Conservation (phyloP, 2,329 filamentous ascomycete species). For the Celoporthe dispersa region DNA sequence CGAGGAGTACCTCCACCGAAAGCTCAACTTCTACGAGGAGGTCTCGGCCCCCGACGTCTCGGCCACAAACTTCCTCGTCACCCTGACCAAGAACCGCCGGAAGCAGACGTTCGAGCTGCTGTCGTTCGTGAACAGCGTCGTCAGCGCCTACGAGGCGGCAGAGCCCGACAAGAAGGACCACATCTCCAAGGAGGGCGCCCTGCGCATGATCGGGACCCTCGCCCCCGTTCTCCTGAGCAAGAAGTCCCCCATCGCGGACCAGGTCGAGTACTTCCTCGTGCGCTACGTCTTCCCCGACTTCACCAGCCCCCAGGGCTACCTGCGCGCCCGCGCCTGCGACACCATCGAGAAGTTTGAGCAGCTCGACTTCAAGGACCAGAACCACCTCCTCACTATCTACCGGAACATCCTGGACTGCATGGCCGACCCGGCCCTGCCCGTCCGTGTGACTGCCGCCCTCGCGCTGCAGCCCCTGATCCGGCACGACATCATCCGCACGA, state of each 20-base stretch:
- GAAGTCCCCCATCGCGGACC: constrained; percentile 96
- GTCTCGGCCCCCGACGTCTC: constrained; percentile 93
- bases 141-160: constrained; percentile 87
- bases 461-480: constrained; percentile 94
- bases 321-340: constrained; percentile 93
- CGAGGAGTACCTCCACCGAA: constrained; percentile 94
- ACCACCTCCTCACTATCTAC: constrained; percentile 96
- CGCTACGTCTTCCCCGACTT: constrained; percentile 99
- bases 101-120: constrained; percentile 96
- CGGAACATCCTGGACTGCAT: constrained; percentile 96
- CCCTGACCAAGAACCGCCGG: constrained; percentile 89
- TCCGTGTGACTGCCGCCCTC: constrained; percentile 90
- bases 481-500: constrained; percentile 89
- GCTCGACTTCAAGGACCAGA: constrained; percentile 93
- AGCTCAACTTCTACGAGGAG: constrained; percentile 97
- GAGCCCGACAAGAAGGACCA: constrained; percentile 91
- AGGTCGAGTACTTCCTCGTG: constrained; percentile 98
- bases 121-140: constrained; percentile 91
- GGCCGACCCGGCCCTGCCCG: constrained; percentile 90
- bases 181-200: constrained; percentile 91
- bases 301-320: constrained; percentile 86
- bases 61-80: constrained; percentile 94
- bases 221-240: constrained; percentile 94
- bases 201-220: constrained; percentile 96
- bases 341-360: constrained; percentile 98